A percentile compares a stretch with the other conserved stretches of the same genome.
Conservation (phyloP, 2,329 filamentous ascomycete species). For the Xylariaceae sp. region DNA sequence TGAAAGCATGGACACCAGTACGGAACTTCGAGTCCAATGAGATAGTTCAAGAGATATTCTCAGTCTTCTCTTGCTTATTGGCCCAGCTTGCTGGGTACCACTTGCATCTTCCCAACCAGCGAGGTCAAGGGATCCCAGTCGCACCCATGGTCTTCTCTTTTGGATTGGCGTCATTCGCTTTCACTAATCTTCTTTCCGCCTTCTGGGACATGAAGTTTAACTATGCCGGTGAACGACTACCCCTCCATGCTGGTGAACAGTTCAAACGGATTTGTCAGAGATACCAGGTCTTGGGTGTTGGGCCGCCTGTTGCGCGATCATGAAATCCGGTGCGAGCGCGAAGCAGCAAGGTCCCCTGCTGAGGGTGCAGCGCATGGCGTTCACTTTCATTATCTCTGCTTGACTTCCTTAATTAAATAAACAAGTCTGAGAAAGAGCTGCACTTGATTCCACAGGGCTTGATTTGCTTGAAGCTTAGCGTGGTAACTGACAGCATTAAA, state of each 20-base stretch:
- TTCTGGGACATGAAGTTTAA: constrained; percentile 10
- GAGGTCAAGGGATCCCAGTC: constrained; percentile 1
- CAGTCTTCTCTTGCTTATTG: constrained; percentile 11
- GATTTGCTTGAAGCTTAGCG: too few relatives aligned
- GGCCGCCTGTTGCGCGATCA: constrained; percentile 11
- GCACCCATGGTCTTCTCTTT: constrained; percentile 13
- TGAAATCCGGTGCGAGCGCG: constrained; percentile 1
- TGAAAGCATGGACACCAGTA: neutral
- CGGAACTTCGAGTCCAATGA: constrained; percentile 6
- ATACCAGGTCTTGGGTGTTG: constrained; percentile 9
- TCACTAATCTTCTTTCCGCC: constrained; percentile 7
- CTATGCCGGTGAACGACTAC: constrained; percentile 6
- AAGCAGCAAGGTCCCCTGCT: neutral
- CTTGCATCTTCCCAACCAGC: neutral
- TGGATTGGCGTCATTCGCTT: constrained; percentile 11
- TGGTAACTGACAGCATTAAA: too few relatives aligned
- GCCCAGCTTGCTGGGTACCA: constrained; percentile 6
- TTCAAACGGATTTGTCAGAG: constrained; percentile 3
- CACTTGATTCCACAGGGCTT: too few relatives aligned
- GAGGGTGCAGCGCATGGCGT: neutral
- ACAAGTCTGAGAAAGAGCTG: too few relatives aligned
- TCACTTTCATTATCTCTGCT: too few relatives aligned
- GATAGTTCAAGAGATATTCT: constrained; percentile 12
- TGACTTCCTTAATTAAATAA: too few relatives aligned
- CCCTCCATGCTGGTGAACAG: constrained; percentile 5